Evolutionary conservation across 2,329 filamentous ascomycete genomes (phyloP).

Genomic region (Aureobasidium zeae): DNA sequence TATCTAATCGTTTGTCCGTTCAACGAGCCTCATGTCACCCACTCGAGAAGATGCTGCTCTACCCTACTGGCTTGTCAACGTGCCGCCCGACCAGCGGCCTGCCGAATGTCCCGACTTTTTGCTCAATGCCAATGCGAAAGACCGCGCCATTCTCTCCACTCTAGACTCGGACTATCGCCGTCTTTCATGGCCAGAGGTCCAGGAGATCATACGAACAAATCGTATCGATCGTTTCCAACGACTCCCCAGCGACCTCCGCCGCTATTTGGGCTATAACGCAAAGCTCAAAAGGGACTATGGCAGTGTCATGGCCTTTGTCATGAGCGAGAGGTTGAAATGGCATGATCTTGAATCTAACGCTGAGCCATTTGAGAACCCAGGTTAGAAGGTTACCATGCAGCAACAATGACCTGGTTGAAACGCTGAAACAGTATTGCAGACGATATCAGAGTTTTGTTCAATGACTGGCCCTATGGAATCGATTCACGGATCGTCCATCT

Average conservation of each 20-base stretch:
- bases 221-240: slow-evolving; percentile 68
- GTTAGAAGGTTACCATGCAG: slow-evolving; percentile 25
- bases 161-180: slow-evolving; percentile 56
- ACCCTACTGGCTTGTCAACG: slow-evolving; percentile 78
- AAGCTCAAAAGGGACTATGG: slow-evolving; percentile 58
- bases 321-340: slow-evolving; percentile 65
- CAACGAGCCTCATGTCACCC: not conserved
- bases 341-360: slow-evolving; percentile 34
- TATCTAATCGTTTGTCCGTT: too few relatives aligned
- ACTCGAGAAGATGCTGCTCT: slow-evolving; percentile 21
- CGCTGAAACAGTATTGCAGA: slow-evolving; percentile 30
- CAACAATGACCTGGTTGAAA: slow-evolving; percentile 6
- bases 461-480: slow-evolving; percentile 92
- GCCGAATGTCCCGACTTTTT: slow-evolving; percentile 65
- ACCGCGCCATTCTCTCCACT: slow-evolving; percentile 59
- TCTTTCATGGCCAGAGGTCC: slow-evolving; percentile 62
- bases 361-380: slow-evolving; percentile 36
- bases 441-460: slow-evolving; percentile 68
- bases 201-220: slow-evolving; percentile 54
- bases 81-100: slow-evolving; percentile 54
- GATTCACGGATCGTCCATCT: slow-evolving; percentile 70
- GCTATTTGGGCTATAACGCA: slow-evolving; percentile 63
- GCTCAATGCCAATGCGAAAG: slow-evolving; percentile 53
- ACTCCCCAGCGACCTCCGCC: slow-evolving; percentile 64
- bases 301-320: slow-evolving; percentile 67